Conservation (phyloP, 106 monocot species). For the Platanthera guangdongensis region DNA sequence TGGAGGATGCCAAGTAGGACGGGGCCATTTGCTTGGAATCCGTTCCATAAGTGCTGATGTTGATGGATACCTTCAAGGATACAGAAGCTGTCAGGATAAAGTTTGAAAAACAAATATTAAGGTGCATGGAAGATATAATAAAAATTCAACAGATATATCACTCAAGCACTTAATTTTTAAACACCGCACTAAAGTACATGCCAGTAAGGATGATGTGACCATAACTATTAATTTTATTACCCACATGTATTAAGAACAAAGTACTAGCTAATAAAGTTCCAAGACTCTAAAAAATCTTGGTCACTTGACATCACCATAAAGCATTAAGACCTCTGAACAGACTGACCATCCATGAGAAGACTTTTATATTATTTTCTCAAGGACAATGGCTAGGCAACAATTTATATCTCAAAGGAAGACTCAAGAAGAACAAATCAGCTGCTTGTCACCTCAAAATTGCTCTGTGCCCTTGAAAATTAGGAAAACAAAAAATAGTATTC, state of each 20-base stretch:
- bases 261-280: background rate
- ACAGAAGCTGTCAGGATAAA: constrained; percentile 7
- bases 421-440: too few relatives aligned
- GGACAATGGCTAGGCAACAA: too few relatives aligned
- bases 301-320: background rate
- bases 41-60: constrained; percentile 90
- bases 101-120: constrained; percentile 4
- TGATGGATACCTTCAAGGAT: constrained; percentile 34
- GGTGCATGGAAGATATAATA: background rate
- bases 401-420: too few relatives aligned
- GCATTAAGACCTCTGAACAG: background rate
- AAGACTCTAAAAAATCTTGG: background rate
- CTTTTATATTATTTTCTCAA: too few relatives aligned
- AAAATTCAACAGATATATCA: constrained; percentile 2
- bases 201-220: background rate
- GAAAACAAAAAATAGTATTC: too few relatives aligned
- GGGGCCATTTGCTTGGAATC: constrained; percentile 92
- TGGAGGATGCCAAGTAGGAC: constrained; percentile 91
- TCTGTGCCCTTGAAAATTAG: too few relatives aligned
- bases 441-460: too few relatives aligned
- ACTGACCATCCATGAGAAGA: background rate
- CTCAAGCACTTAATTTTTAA: background rate
- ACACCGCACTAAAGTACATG: background rate
- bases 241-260: background rate
- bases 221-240: background rate